A percentile compares a stretch with the other conserved stretches of the same genome.
Evolutionary conservation across 2,329 filamentous ascomycete species (phyloP).

Genomic region (Colletotrichum lupini): DNA sequence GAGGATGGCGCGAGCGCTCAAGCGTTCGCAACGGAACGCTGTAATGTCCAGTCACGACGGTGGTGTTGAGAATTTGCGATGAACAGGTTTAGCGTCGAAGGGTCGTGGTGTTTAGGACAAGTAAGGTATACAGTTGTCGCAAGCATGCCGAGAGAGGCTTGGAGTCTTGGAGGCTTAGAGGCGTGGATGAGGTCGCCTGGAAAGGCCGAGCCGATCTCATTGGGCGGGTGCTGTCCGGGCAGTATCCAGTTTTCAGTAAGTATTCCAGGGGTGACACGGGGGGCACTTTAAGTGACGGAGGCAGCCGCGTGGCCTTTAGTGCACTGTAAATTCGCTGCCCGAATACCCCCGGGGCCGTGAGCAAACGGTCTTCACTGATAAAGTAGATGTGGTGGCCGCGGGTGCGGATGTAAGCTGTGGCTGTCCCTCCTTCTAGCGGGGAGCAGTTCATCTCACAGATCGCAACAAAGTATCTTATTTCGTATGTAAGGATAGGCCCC

Average conservation of each 20-base stretch:
- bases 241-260: slow-evolving; percentile 8
- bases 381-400: not conserved
- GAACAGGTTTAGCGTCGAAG: not conserved
- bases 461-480: no score
- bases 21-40: not conserved
- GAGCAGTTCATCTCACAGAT: not conserved
- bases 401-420: not conserved
- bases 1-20: not conserved
- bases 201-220: slow-evolving; percentile 22
- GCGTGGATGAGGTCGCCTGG: not conserved
- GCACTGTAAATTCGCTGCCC: slow-evolving; percentile 15
- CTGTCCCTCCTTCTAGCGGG: not conserved
- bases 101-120: slow-evolving; percentile 24
- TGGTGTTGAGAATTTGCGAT: not conserved
- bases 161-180: not conserved
- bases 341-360: slow-evolving; percentile 1
- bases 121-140: slow-evolving; percentile 18
- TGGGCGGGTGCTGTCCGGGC: slow-evolving; percentile 15
- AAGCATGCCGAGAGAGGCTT: slow-evolving; percentile 19
- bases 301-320: slow-evolving; percentile 34
- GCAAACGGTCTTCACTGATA: no score
- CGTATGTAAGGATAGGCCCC: not conserved
- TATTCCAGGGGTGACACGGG: slow-evolving; percentile 11
- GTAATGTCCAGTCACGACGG: not conserved
- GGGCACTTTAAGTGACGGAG: slow-evolving; percentile 25